Evolutionary conservation across 129 eudicot genomes (phyloP).

Genomic region (Lonicera japonica): DNA sequence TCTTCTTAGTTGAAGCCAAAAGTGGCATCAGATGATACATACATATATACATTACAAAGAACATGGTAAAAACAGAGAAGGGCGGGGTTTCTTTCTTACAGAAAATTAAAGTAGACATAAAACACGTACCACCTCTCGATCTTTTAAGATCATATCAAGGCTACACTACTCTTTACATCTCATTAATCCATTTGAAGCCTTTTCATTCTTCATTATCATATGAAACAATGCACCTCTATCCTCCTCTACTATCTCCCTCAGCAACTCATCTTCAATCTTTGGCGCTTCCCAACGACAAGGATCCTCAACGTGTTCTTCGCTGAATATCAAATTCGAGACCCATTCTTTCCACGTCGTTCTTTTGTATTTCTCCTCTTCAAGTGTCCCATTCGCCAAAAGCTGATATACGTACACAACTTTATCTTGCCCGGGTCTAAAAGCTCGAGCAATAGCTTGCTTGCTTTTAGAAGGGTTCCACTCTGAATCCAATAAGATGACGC

Average conservation of each 20-base stretch:
- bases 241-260: constrained; percentile 91
- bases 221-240: constrained; percentile 89
- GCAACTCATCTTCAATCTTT: constrained; percentile 81
- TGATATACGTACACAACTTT: constrained; percentile 93
- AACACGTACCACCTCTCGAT: neutral
- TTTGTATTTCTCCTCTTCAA: constrained; percentile 88
- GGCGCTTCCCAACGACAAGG: constrained; percentile 98
- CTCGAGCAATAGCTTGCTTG: constrained; percentile 93
- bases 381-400: constrained; percentile 71
- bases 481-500: constrained; percentile 85
- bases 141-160: neutral
- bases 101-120: no score
- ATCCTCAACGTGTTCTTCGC: constrained; percentile 90
- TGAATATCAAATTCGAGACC: constrained; percentile 95
- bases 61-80: no score
- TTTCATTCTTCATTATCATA: constrained; percentile 88
- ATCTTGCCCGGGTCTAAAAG: constrained; percentile 91
- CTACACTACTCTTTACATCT: constrained; percentile 38
- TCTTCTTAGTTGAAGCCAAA: no score
- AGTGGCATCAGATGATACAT: no score
- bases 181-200: constrained; percentile 74
- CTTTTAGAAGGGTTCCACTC: constrained; percentile 99
- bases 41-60: neutral
- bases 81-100: no score
- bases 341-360: constrained; percentile 98